Base-by-base conservation (phyloP, 768 basidiomycete genomes). In the Serendipita sp. region DNA sequence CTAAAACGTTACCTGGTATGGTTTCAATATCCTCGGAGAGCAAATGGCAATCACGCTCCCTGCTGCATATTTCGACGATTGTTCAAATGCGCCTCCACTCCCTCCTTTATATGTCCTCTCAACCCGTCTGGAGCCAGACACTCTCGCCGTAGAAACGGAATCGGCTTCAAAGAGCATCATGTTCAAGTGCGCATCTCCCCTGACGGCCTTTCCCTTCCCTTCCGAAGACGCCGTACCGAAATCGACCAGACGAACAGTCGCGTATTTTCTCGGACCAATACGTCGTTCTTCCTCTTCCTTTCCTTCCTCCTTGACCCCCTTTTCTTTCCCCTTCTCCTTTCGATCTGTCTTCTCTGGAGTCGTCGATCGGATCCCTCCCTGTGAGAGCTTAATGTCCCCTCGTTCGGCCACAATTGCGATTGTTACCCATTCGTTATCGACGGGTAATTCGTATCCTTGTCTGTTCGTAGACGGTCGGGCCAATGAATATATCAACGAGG, bases 341-440 rank as follows among this genome's bases (percentile, higher is more conserved):
- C 38, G 46, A 28, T 63, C 45, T 46, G 30, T 60, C 67, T 63
- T 71, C 68, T 54, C 69, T 63, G 44, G 66, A 65, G 16, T 67
- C 44, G 15, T 70, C 67, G 53, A 48, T 69, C 67, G 63, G 67
- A 68, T 51, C 41, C 69, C 47, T 53, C 69, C 68, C 63, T 65
- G 45, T 62, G 35, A 89, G 68, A 85, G 81, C 68, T 82, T 84
- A 71, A 94, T 77, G 4, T 85, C 86, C 2, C 92, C 86, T 24
- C 92, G 83, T 72, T 95, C 92, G 1, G 93, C 95, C 13, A 99
- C 85, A 3, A 98, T 94, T 1, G 92, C 95, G 54, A 99, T 90
- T 3, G 93, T 94, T 46, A 97, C 81, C 89, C 92, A 98, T 73
- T 98, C 96, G 2, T 89, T 89, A 3, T 83, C 82, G 1, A 97